These are phyloP conservation scores for Termitomyces sp. DNA, from an alignment of 768 basidiomycete genomes.

Conservation along the genomic window DNA sequence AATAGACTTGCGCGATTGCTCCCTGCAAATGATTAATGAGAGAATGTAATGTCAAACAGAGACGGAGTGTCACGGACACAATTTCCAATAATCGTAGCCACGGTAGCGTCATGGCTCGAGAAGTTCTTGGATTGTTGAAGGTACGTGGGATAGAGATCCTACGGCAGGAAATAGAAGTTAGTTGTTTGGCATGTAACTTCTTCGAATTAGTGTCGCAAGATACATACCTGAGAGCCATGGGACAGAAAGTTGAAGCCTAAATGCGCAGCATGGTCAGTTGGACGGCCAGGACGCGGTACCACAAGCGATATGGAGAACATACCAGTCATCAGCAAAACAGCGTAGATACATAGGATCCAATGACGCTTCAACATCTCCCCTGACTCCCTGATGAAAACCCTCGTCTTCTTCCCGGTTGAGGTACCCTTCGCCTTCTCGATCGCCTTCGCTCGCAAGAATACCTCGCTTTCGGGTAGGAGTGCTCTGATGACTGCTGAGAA, in stretches of 20 bases:
- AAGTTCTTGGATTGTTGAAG: conserved; percentile 49
- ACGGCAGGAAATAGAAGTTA: conserved; percentile 4
- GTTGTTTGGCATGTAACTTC: neutral
- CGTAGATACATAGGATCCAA: conserved; percentile 82
- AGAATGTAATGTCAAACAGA: neutral
- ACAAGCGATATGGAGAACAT: neutral
- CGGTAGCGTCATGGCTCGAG: conserved; percentile 38
- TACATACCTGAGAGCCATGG: conserved; percentile 40
- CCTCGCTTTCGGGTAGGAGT: conserved; percentile 70
- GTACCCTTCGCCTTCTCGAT: conserved; percentile 53
- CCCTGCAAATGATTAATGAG: conserved; percentile 8
- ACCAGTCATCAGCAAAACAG: conserved; percentile 33
- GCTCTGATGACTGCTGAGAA: conserved; percentile 65
- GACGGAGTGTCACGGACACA: conserved; percentile 23
- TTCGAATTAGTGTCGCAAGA: conserved; percentile 16
- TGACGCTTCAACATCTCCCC: conserved; percentile 73
- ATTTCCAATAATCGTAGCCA: conserved; percentile 66
- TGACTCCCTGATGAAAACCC: conserved; percentile 67
- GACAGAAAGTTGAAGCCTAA: conserved; percentile 51
- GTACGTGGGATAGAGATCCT: conserved; percentile 63
- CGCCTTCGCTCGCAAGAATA: conserved; percentile 61
- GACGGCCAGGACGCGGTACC: neutral
- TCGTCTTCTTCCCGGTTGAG: conserved; percentile 51
- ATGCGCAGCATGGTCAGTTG: neutral
- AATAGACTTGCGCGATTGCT: conserved; percentile 13